Percentiles rank a stretch among this genome's conserved stretches.
Evolutionary conservation across 345 rosid species (phyloP).

Genomic region (Theobroma cacao): DNA sequence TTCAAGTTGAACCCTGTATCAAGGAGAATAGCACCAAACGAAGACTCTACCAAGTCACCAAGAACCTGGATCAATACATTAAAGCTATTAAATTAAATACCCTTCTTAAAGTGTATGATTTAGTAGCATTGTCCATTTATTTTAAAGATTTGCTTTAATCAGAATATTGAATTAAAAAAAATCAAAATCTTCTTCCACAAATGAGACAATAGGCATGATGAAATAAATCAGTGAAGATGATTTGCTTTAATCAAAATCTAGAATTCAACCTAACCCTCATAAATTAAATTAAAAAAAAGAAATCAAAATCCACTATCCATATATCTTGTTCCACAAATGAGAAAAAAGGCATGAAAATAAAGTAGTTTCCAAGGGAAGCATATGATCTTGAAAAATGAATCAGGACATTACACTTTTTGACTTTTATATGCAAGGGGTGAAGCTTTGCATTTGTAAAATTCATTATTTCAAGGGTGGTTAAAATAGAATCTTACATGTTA

Average conservation of each 20-base stretch:
- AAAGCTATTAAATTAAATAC: background rate
- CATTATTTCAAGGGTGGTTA: too few relatives aligned
- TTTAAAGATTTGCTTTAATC: background rate
- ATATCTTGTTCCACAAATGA: background rate
- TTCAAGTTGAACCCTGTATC: conserved; percentile 78
- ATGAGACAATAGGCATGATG: too few relatives aligned
- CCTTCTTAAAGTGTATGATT: background rate
- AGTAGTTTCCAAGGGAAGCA: background rate
- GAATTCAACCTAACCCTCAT: background rate
- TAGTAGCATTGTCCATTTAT: background rate
- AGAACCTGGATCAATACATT: conserved; percentile 57
- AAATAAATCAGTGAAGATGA: too few relatives aligned
- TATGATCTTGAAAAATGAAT: background rate
- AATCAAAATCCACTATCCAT: background rate
- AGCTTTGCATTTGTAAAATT: background rate
- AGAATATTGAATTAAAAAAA: background rate
- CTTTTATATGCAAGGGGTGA: background rate
- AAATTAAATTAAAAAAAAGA: background rate
- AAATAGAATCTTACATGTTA: background rate
- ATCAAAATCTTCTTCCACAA: too few relatives aligned
- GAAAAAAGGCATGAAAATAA: background rate
- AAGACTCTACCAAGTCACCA: conserved; percentile 90
- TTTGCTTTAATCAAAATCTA: background rate
- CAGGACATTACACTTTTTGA: background rate
- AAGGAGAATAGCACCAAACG: conserved; percentile 73